Base-by-base conservation (phyloP, 225 moss, liverwort and hornwort species). In the Neckera pumila region DNA sequence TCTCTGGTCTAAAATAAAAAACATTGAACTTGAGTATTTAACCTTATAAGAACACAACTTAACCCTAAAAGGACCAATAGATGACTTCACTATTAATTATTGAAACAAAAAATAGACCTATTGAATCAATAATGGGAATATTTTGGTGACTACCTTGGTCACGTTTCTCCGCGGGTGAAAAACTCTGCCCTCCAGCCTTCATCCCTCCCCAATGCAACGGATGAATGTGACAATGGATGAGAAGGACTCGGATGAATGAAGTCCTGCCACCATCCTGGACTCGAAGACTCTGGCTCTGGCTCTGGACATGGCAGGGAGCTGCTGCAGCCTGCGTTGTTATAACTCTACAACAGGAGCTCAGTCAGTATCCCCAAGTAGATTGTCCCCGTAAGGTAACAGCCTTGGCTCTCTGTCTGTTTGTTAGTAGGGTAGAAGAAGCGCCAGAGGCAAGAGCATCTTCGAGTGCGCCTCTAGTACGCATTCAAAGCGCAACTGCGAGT, bases 331-430 rank as follows among this genome's bases (percentile, higher is more conserved):
- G 85, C 17, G 11, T 63, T 56, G 53, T 26, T 53, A 54, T 47
- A 65, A 64, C 72, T 78, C 63, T 57, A 17, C 53, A 22, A 12
- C 75, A 89, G 75, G 79, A 75, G 47, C 82, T 82, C 75, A 79
- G 85, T 82, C 75, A 79, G 85, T 57, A 92, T 88, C 92, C 88
- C 92, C 90, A 92, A 83, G 92, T 73, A 92, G 86, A 92, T 92
- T 72, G 77, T 7, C 26, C n/a, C 33, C 38, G 63, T 45, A 49
- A 49, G 49, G 49, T 49, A 84, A 40, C 56, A 89, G 85, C 65
- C 67, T 83, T 89, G 79, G 40, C 76, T 49, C 30, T 11, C 59
- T 67, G 11, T 33, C 21, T 57, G 84, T 43, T 59, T 72, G 72
- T 17, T 84, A 23, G 42, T 71, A 57, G 57, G 42, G 53, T 31